Base-by-base conservation (phyloP, 164 flowering plant species). In the Macadamia integrifolia region DNA sequence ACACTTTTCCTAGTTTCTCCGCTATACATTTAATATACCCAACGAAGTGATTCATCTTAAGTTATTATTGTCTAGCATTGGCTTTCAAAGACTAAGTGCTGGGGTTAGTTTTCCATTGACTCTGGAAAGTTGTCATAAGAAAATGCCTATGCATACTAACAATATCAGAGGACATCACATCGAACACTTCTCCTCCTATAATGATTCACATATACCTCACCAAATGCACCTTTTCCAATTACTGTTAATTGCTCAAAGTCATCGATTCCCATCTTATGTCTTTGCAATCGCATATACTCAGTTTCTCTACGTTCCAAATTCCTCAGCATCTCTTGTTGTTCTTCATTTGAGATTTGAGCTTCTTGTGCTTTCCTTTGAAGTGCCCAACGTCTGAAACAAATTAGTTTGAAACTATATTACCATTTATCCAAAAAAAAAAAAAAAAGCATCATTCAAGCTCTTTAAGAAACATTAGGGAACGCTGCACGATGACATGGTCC, bases 221-320 rank as follows among this genome's bases (percentile, higher is more conserved):
- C 96, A 73, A 90, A 92, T 69, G 98, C 94, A 68, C 96, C 96
- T 84, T 79, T 88, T 35, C 98, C 98, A 70, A 92, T 88, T 29
- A 87, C 69, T 14, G 91, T 82, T 64, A 90, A 77, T 50, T 72
- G 89, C 62, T 90, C 98, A 77, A 92, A 88, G 69, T 88, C 98
- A 76, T 92, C 98, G 71, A 92, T 86, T 68, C 98, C 93, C 46
- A 92, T 74, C 82, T 88, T 92, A 66, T 85, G 96, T 62, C 98
- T 81, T 73, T 90, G 96, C 76, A 87, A 60, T 68, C 98, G 79
- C 98, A 92, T 92, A 62, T 78, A 90, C 74, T 85, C 94, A 5
- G 96, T 88, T 65, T 92, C 96, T 58, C 72, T 84, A 29, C 88
- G 83, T 71, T 84, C 96, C 85, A 92, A 81, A 76, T 78, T 86